phyloP scores from a whole-genome alignment of 2,329 filamentous ascomycete genomes.

The Aspergillus persii region DNA sequence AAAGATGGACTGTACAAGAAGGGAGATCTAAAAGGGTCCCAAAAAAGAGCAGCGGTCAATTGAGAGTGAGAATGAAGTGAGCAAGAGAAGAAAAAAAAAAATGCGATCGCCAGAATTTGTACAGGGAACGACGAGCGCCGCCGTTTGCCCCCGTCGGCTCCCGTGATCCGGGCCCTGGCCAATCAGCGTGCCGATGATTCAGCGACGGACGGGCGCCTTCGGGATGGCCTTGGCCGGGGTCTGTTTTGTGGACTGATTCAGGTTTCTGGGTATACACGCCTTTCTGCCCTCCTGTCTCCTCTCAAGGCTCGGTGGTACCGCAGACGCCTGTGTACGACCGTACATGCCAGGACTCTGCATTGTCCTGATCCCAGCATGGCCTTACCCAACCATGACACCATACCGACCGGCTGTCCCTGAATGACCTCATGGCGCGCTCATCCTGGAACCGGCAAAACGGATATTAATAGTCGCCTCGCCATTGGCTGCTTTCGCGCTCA shows the following conservation, averaged over 20 bases:
- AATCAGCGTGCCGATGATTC: conserved; percentile 38
- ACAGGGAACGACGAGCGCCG: conserved; percentile 20
- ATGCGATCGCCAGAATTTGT: conserved; percentile 35
- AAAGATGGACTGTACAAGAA: conserved; percentile 23
- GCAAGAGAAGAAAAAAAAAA: conserved; percentile 27
- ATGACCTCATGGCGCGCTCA: conserved; percentile 2
- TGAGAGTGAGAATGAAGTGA: conserved; percentile 14
- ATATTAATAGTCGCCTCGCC: neutral
- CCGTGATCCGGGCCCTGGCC: conserved; percentile 32
- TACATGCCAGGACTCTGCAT: too few species aligned
- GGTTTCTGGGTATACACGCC: too few species aligned
- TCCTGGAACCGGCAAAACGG: neutral
- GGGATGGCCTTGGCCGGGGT: conserved; percentile 21
- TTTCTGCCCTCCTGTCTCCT: too few species aligned
- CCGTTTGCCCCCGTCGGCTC: conserved; percentile 29
- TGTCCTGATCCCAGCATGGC: too few species aligned
- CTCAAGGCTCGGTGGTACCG: too few species aligned
- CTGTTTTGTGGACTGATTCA: conserved; percentile 1
- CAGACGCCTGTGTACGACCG: too few species aligned
- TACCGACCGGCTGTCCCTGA: neutral
- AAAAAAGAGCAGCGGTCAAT: conserved; percentile 16
- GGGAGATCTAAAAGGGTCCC: conserved; percentile 20
- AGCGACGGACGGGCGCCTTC: conserved; percentile 34
- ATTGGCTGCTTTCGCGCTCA: neutral
- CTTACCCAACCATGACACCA: neutral